Evolutionary conservation across 192 early-diverging fungal species (phyloP), one percentile per base, ranked within the genome.

Genomic region (Entomortierella lignicola): DNA sequence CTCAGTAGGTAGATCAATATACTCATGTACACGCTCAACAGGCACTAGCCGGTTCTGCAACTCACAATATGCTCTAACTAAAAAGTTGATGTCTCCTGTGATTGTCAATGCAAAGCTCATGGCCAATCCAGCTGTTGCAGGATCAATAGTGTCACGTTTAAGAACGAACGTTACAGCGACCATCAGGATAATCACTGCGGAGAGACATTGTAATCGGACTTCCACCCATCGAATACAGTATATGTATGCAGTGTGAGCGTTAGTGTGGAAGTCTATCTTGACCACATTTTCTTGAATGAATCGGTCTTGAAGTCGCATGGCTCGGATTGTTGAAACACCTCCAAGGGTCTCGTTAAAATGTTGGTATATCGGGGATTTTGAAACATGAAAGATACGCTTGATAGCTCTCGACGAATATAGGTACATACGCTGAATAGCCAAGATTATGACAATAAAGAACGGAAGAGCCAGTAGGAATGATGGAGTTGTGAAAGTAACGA

Each of bases 11-110:
- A 96, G 77, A 13, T 96, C 91, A 66, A 88, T 88, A 65, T 96
- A 97, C 75, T 96, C 92, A 32, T 84, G 73, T 20, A 95, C 72
- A 4, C 96, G 89, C 81, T 98, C 96, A n/a, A 96, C 92, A 0
- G 89, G 75, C 44, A 92, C 95, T 80, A 95, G 83, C 65, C 69
- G 84, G 83, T 95, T 89, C 73, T 94, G 94, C 51, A 96, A 87
- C 61, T 97, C 94, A 59, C 93, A 94, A 34, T 89, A 93, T 48
- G 90, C 86, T 12, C 94, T 87, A n/a, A 97, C 90, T 69, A 92
- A 85, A 91, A 89, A 93, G 71, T 91, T 93, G 30, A 97, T 73
- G 55, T 91, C 89, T 67, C 95, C 90, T 4, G 96, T 95, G 44
- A 94, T 87, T 7, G 81, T 85, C 23, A 92, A 73, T 21, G 93